Evolutionary conservation across 768 basidiomycete species (phyloP), one percentile per base, ranked within the genome.

Genomic region (Tremella fuciformis): DNA sequence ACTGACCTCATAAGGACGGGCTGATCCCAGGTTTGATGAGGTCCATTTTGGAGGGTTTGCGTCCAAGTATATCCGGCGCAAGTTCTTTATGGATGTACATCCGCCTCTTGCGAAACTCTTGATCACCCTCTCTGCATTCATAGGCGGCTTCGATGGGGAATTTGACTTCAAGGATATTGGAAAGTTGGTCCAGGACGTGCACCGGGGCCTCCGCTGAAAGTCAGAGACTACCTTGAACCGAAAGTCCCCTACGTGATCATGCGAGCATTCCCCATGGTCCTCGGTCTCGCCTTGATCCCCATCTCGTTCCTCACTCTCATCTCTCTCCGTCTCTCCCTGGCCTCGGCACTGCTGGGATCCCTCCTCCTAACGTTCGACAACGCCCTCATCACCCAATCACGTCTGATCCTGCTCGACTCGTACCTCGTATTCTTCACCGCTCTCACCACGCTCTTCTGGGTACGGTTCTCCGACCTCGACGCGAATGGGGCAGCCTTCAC

Each of bases 11-110:
- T 29, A 21, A 34, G 8, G 8, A 50, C 13, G 19, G 25, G 46
- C 57, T 47, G 3, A 53, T 53, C 24, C 13, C 68, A 96, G 93
- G 42, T 98, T 98, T 76, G 94, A 98, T 74, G 94, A 98, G 77
- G 94, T 97, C 0, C 94, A 98, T 76, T 98, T 98, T 76, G 94
- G 94, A 60, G 96, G 96, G 77, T 98, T 98, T 73, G 91, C 94
- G 6, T 82, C 84, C 48, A 89, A 88, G 73, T 98, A 98, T 74
- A 89, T 97, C 82, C 89, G 80, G 86, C 88, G 39, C 83, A 86
- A 63, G 88, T 71, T 78, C 77, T 79, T 79, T 64, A 79, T 79
- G 79, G 96, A 99, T 75, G 94, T 99, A 1, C 96, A 99, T 72
- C 96, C 96, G 0, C 96, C 96, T 2, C 81, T 99, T 16, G 96